Conservation (phyloP, 2,329 filamentous ascomycete species). For the Ophiostoma perfectum region DNA sequence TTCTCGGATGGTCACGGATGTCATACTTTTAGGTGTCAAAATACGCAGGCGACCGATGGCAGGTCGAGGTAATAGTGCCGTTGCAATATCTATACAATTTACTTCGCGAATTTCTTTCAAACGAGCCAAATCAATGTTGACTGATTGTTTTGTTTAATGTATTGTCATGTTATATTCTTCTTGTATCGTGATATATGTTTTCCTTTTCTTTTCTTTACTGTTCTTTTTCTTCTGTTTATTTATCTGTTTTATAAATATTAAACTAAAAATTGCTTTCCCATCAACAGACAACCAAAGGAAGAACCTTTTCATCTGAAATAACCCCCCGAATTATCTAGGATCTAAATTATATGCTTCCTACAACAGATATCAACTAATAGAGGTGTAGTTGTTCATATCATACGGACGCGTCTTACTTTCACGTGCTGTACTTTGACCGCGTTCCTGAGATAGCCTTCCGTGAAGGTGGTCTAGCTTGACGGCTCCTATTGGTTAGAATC, state of each 20-base stretch:
- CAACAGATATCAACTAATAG: background rate
- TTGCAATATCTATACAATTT: background rate
- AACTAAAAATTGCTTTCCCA: too few relatives aligned
- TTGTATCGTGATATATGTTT: background rate
- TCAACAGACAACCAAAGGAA: background rate
- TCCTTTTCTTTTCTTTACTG: background rate
- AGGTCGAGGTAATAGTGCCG: background rate
- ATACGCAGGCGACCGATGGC: background rate
- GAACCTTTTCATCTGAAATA: too few relatives aligned
- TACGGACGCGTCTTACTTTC: background rate
- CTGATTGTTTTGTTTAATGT: too few relatives aligned
- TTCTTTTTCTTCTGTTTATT: too few relatives aligned
- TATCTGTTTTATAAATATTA: too few relatives aligned
- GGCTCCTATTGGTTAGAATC: background rate
- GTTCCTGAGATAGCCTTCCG: slow-evolving; percentile 1
- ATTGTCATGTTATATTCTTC: too few relatives aligned
- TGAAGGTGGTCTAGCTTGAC: background rate
- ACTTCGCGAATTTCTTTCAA: too few relatives aligned
- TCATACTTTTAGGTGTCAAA: slow-evolving; percentile 16
- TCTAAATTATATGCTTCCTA: too few relatives aligned
- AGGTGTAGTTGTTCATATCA: background rate
- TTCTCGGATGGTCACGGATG: slow-evolving; percentile 55
- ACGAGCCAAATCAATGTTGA: too few relatives aligned
- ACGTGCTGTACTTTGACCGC: slow-evolving; percentile 6
- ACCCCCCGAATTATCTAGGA: too few relatives aligned